Base-by-base conservation (phyloP, 2,329 filamentous ascomycete species). In the Thermomyces lanuginosus region DNA sequence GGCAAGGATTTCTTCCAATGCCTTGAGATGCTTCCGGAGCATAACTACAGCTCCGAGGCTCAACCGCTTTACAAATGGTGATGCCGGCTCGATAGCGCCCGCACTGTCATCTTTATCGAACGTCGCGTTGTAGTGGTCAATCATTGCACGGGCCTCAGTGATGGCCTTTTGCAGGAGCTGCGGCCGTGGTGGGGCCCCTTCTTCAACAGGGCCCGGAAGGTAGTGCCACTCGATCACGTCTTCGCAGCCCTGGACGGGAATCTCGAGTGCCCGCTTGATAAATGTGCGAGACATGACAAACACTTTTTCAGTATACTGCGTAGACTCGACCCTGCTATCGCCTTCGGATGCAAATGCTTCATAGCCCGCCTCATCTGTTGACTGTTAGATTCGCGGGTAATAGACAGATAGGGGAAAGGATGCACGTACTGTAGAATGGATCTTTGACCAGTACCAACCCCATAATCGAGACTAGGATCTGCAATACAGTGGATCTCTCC, bases 351-450 rank as follows among this genome's bases (percentile, higher is more conserved):
- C 57, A 29, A 62, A 57, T 7, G 56, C 53, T 23, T 72, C 67
- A 35, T 66, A 73, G 14, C 69, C 69, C 7, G 69, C 68, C 49
- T 74, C 69, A 39, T 73, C 56, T 61, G n/a, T n/a, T n/a, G n/a
- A n/a, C n/a, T n/a, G n/a, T n/a, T n/a, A n/a, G n/a, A 32, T 9
- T 21, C 21, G n/a, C 8, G 17, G 15, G 15, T 33, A 11, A 31
- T 22, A 24, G 25, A 18, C 27, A 24, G 8, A 4, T 8, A 8
- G 16, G 9, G 26, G 12, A 11, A 28, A 9, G 24, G 21, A 8
- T 17, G 8, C 33, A 46, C 54, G 38, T 48, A 60, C 56, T 73
- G 50, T 68, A 73, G 42, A 70, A 73, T 1, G 69, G 69, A 33
- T 66, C 60, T 22, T 60, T 61, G 11, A 72, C 68, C 8, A 74